Base-by-base conservation (phyloP, 2,329 filamentous ascomycete species). In the Xylariaceae sp. region DNA sequence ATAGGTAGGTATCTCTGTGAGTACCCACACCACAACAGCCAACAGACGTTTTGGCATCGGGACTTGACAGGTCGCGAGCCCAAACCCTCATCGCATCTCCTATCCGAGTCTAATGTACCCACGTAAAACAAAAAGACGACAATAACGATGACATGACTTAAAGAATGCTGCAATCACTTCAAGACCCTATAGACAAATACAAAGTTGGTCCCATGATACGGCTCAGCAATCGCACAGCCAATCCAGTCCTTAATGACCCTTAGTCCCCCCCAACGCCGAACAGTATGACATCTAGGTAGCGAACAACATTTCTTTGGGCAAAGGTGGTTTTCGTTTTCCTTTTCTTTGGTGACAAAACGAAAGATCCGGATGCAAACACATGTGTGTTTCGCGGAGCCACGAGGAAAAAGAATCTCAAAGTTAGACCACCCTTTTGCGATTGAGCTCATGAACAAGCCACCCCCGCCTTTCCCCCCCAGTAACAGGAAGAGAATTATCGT, bases 231-330 rank as follows among this genome's bases (percentile, higher is more conserved):
- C 44, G 47, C 53, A 51, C 58, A 39, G 19, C 40, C 51, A 37
- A 42, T 46, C 51, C 27, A 19, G 39, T 42, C 50, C 37, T 26
- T 42, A 19, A 44, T 58, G 41, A 53, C 44, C 42, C 56, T 45
- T 19, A 19, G 19, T 50, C 53, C 39, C 50, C 55, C 58, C 52
- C 26, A 60, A 60, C 58, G 58, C 58, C 58, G 51, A 58, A 47
- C 47, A 56, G 35, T 54, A 58, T 53, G 43, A 54, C 47, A 43
- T 47, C 51, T 41, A 40, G 34, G 39, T 19, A 19, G 19, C 1
- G 19, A 34, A 54, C 29, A 54, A 51, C 30, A 29, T 43, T 30
- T 26, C n/a, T 44, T 43, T 42, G 9, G 45, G 46, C 37, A 31
- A 37, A 39, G 35, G 19, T 19, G 19, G 19, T 19, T 19, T 19